These are phyloP conservation scores for Elasticomyces elasticus DNA, from an alignment of 495 filamentous ascomycete genomes.

Conservation along the genomic window DNA sequence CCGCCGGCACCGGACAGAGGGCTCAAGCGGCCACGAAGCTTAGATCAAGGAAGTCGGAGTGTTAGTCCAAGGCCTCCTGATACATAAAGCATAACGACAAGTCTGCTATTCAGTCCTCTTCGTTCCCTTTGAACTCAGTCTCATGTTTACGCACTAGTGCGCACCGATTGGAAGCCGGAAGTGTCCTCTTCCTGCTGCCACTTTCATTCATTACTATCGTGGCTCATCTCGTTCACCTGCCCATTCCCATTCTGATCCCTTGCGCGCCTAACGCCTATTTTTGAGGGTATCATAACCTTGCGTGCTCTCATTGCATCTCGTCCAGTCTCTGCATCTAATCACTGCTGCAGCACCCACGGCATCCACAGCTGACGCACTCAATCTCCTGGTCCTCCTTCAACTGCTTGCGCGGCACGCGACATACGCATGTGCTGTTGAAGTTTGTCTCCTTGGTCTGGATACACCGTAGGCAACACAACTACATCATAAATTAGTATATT, in stretches of 20 bases:
- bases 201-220: too few species aligned
- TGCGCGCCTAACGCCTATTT: too few species aligned
- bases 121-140: too few species aligned
- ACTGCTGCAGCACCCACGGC: constrained; percentile 77
- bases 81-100: neutral
- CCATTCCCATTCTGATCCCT: too few species aligned
- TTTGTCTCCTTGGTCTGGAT: constrained; percentile 99
- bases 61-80: neutral
- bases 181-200: too few species aligned
- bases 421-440: constrained; percentile 95
- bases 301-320: too few species aligned
- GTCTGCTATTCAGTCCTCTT: neutral
- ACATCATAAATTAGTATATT: constrained; percentile 19
- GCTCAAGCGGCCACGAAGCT: neutral
- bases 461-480: constrained; percentile 90
- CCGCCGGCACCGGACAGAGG: neutral
- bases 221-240: too few species aligned
- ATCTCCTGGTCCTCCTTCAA: constrained; percentile 84
- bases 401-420: constrained; percentile 85
- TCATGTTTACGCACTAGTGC: too few species aligned
- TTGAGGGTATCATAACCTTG: too few species aligned
- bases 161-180: too few species aligned
- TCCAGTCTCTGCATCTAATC: constrained; percentile 41
- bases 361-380: constrained; percentile 94
- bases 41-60: neutral